These are phyloP conservation scores for Thelonectria rubi DNA, from an alignment of 2,329 filamentous ascomycete genomes.

Conservation along the genomic window DNA sequence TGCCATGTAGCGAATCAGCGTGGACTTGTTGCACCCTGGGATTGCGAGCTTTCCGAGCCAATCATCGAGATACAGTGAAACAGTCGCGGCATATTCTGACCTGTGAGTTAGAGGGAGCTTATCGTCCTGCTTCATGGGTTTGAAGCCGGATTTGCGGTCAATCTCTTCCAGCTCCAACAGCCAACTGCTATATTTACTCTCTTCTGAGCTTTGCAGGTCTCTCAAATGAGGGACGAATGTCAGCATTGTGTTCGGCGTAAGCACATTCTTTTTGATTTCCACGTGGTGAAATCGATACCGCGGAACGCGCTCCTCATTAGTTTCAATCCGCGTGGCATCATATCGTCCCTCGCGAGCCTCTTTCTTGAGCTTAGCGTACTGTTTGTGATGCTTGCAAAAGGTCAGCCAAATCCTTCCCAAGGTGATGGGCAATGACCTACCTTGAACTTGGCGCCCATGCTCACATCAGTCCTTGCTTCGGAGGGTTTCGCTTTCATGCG, in stretches of 20 bases:
- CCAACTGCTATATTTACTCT: constrained; percentile 64
- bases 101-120: constrained; percentile 60
- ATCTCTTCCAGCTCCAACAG: constrained; percentile 66
- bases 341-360: constrained; percentile 55
- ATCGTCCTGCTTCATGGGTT: constrained; percentile 60
- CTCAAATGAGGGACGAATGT: constrained; percentile 68
- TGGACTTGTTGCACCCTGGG: constrained; percentile 61
- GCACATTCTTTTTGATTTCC: constrained; percentile 66
- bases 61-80: constrained; percentile 62
- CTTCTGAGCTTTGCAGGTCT: constrained; percentile 65
- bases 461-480: constrained; percentile 49
- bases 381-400: constrained; percentile 45
- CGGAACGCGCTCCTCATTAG: constrained; percentile 63
- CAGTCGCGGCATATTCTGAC: constrained; percentile 60
- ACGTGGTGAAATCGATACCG: constrained; percentile 68
- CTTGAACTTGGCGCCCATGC: constrained; percentile 62
- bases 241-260: constrained; percentile 68
- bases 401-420: constrained; percentile 27
- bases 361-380: constrained; percentile 55
- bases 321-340: constrained; percentile 57
- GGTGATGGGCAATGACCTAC: constrained; percentile 42
- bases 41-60: constrained; percentile 63
- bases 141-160: constrained; percentile 66
- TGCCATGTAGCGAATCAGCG: constrained; percentile 63
- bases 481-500: constrained; percentile 50